Evolutionary conservation across 225 moss, liverwort and hornwort genomes (phyloP).

Genomic region (Sphagnum contortum): DNA sequence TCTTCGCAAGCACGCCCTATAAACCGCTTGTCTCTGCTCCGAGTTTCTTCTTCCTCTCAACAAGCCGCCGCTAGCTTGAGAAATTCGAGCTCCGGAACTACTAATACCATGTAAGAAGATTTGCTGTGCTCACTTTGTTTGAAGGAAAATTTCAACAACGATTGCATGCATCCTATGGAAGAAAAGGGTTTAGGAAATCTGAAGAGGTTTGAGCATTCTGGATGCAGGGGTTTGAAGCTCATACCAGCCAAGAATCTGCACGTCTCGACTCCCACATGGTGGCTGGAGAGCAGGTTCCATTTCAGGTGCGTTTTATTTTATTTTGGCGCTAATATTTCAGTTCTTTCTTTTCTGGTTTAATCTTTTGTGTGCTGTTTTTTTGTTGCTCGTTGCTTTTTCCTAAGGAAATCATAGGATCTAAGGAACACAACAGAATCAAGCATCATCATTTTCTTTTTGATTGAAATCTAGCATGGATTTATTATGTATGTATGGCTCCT

Average conservation of each 20-base stretch:
- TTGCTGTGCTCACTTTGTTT: too few species aligned
- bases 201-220: neutral
- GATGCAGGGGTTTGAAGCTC: slow-evolving; percentile 51
- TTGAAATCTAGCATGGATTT: neutral
- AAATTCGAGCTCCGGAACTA: too few species aligned
- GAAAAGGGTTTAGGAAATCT: too few species aligned
- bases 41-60: too few species aligned
- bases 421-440: too few species aligned
- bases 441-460: neutral
- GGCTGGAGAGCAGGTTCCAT: slow-evolving; percentile 95
- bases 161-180: too few species aligned
- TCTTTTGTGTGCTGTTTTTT: neutral
- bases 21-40: too few species aligned
- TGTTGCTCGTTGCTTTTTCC: neutral
- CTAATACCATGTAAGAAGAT: too few species aligned
- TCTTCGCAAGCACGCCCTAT: too few species aligned
- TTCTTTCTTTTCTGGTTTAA: neutral
- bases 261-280: slow-evolving; percentile 89
- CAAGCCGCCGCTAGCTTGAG: too few species aligned
- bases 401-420: neutral
- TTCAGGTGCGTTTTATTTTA: slow-evolving; percentile 45
- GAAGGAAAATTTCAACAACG: too few species aligned
- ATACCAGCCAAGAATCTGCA: slow-evolving; percentile 50
- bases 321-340: neutral
- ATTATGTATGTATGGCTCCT: neutral